Base-by-base conservation (phyloP, 2,329 filamentous ascomycete species). In the Nemania serpens region DNA sequence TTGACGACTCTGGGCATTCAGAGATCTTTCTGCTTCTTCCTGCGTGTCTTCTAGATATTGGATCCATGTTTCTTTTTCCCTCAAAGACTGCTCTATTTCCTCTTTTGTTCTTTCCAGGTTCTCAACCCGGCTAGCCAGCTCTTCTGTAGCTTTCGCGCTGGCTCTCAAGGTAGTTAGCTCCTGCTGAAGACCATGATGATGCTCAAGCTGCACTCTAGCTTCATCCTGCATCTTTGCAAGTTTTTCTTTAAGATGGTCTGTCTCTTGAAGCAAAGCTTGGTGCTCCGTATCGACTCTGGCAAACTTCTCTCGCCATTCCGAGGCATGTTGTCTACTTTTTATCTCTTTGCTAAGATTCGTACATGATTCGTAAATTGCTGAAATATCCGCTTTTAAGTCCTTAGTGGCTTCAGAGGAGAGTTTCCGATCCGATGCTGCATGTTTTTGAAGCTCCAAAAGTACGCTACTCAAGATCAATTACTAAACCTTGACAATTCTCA, bases 221-320 rank as follows among this genome's bases (percentile, higher is more conserved):
- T 55, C 46, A 9, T 41, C 55, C 18, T 51, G 36, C 52, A 58
- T 56, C 22, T 58, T 54, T 2, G 55, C 18, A 42, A 69, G 22
- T 17, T 69, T 37, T 20, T 67, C 51, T 55, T 68, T 59, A 5
- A 71, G 61, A 5, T 42, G n/a, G 47, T 62, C 57, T 29, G 62
- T 60, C 6, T 65, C 56, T 13, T 55, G 25, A 6, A 34, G 48
- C 10, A 70, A 37, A 17, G 55, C 45, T 15, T 68, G 61, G 17
- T 66, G 36, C 11, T 56, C 53, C 20, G 42, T 22, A 25, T 65
- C 52, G 15, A 46, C 50, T 22, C 41, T 15, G 5, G n/a, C 42
- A 42, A 60, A 60, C 25, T 55, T 70, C 6, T 60, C 58, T 54
- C 68, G 62, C 69, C 69, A 72, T 41, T 63, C 47, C 4, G 60